Evolutionary conservation across 352 stramenopile species (phyloP).

Genomic region (Peronospora tabacina): DNA sequence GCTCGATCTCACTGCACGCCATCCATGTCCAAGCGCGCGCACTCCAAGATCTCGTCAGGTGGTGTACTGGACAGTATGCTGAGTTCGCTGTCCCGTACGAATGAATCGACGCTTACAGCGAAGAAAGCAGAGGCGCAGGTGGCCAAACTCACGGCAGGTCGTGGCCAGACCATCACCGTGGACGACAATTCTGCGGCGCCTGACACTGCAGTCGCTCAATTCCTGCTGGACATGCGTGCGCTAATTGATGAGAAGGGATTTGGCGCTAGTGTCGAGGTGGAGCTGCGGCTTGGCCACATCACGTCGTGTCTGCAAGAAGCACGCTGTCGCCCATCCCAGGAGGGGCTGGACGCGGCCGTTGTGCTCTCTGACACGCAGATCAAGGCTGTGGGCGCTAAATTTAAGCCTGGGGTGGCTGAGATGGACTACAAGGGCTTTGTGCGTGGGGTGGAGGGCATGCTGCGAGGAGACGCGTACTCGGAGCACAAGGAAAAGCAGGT

Average conservation of each 20-base stretch:
- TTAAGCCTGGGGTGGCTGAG: slow-evolving; percentile 64
- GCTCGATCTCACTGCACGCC: not conserved
- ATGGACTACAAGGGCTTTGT: slow-evolving; percentile 62
- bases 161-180: slow-evolving; percentile 63
- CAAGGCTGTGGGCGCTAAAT: slow-evolving; percentile 71
- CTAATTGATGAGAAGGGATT: slow-evolving; percentile 74
- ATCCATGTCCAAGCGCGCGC: slow-evolving; percentile 59
- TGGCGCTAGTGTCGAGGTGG: slow-evolving; percentile 71
- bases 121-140: slow-evolving; percentile 69
- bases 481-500: slow-evolving; percentile 77
- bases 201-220: slow-evolving; percentile 71
- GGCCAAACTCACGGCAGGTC: slow-evolving; percentile 59
- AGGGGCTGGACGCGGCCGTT: slow-evolving; percentile 64
- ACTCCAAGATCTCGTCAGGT: slow-evolving; percentile 38
- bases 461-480: slow-evolving; percentile 58
- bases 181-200: slow-evolving; percentile 58
- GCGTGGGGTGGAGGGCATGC: slow-evolving; percentile 56
- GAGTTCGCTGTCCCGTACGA: slow-evolving; percentile 65
- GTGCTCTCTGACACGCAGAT: slow-evolving; percentile 68
- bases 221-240: slow-evolving; percentile 70
- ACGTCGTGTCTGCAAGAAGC: slow-evolving; percentile 67
- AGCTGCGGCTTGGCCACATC: slow-evolving; percentile 78
- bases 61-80: slow-evolving; percentile 58
- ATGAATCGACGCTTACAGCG: slow-evolving; percentile 64
- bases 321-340: slow-evolving; percentile 62